Evolutionary conservation across 106 monocot species (phyloP).

Genomic region (Acorus calamus): DNA sequence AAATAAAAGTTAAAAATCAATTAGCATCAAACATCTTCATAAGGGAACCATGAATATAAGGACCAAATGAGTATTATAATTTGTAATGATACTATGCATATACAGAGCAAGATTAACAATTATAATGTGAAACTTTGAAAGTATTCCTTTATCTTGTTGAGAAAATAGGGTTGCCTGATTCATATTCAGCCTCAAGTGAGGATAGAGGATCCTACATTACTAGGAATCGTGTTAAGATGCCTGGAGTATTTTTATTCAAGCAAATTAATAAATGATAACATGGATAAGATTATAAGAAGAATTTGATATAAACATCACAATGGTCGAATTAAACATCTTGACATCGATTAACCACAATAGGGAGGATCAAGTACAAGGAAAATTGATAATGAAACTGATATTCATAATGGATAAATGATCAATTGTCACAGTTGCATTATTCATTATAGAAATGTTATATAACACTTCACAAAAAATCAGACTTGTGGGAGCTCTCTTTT

Average conservation of each 20-base stretch:
- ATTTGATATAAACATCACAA: neutral
- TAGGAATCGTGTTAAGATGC: constrained; percentile 3
- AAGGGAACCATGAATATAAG: constrained; percentile 2
- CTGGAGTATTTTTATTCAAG: neutral
- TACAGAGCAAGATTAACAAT: neutral
- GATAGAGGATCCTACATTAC: constrained; percentile 77
- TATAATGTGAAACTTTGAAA: no score
- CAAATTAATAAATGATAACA: neutral
- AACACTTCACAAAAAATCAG: no score
- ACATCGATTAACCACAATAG: no score
- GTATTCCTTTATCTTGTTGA: constrained; percentile 79
- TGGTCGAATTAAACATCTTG: neutral
- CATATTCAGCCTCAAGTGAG: constrained; percentile 66
- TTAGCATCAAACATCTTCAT: constrained; percentile 72
- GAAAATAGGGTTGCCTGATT: constrained; percentile 73
- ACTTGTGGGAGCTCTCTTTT: no score
- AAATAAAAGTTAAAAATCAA: no score
- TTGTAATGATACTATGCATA: neutral
- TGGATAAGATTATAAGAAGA: neutral
- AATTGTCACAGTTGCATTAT: no score
- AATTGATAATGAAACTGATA: no score
- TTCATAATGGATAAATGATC: no score
- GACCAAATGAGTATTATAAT: neutral
- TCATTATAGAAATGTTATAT: no score
- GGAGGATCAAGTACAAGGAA: no score